Evolutionary conservation across 2,329 filamentous ascomycete genomes (phyloP).

Genomic region (Berkeleyomyces basicola): DNA sequence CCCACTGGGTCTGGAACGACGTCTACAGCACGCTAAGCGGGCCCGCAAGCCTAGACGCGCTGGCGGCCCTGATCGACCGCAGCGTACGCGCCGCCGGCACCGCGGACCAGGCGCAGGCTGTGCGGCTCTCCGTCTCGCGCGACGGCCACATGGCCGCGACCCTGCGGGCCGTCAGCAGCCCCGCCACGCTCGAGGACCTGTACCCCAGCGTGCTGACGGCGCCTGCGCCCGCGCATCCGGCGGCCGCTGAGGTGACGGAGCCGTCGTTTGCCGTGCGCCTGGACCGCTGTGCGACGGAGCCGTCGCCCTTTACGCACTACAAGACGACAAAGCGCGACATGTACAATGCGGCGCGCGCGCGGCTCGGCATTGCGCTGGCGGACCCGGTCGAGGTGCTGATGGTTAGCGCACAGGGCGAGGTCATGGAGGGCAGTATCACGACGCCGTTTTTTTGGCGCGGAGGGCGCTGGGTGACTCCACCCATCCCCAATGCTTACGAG

Average conservation of each 20-base stretch:
- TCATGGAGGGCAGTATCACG: slow-evolving; percentile 78
- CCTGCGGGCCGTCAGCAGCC: slow-evolving; percentile 19
- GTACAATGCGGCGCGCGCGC: slow-evolving; percentile 53
- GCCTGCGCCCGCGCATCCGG: slow-evolving; percentile 35
- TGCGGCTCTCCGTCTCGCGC: slow-evolving; percentile 39
- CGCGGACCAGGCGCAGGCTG: slow-evolving; percentile 14
- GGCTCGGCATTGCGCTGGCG: slow-evolving; percentile 35
- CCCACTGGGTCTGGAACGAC: slow-evolving; percentile 36
- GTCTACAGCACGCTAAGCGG: slow-evolving; percentile 31
- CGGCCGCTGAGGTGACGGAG: slow-evolving; percentile 17
- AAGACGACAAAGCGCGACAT: slow-evolving; percentile 64
- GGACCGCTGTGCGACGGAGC: slow-evolving; percentile 25
- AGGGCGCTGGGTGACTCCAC: slow-evolving; percentile 66
- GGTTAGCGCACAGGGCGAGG: slow-evolving; percentile 42
- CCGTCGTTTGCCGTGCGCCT: slow-evolving; percentile 28
- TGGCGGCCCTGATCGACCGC: slow-evolving; percentile 25
- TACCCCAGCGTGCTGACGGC: not conserved
- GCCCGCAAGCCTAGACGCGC: slow-evolving; percentile 26
- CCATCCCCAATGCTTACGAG: slow-evolving; percentile 30
- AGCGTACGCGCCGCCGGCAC: not conserved
- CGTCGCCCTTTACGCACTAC: slow-evolving; percentile 57
- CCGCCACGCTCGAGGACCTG: slow-evolving; percentile 32
- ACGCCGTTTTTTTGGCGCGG: slow-evolving; percentile 66
- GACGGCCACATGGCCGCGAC: slow-evolving; percentile 31
- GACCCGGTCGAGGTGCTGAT: slow-evolving; percentile 56